phyloP scores from a whole-genome alignment of 441 rosid genomes.

The Syzygium syzygioides region DNA sequence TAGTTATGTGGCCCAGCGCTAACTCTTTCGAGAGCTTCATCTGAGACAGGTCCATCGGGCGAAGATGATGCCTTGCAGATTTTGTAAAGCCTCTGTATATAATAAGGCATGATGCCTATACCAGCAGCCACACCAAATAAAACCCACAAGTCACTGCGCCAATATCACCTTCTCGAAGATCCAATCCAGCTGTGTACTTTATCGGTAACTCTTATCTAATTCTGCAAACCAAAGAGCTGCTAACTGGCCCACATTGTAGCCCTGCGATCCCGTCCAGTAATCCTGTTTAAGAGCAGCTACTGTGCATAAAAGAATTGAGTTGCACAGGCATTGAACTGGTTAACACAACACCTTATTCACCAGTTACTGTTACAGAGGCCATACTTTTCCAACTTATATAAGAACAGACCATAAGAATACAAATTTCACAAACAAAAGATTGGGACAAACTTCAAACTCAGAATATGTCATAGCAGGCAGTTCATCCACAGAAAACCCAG shows the following conservation, averaged over 20 bases:
- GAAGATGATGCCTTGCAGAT: constrained; percentile 58
- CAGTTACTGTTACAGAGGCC: not conserved
- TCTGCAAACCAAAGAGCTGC: constrained; percentile 6
- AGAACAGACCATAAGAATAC: not conserved
- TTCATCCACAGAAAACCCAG: not conserved
- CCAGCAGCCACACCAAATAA: constrained; percentile 15
- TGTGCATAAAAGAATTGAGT: not conserved
- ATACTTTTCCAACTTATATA: not conserved
- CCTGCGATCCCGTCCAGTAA: constrained; percentile 13
- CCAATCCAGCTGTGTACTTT: constrained; percentile 4
- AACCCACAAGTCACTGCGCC: constrained; percentile 13
- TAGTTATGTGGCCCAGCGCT: constrained; percentile 45
- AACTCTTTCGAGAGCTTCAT: constrained; percentile 63
- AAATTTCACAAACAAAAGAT: not conserved
- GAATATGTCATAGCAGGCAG: not conserved
- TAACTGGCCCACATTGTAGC: constrained; percentile 24
- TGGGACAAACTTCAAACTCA: not conserved
- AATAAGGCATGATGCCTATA: constrained; percentile 49
- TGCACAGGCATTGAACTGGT: not conserved
- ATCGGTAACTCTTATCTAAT: constrained; percentile 14
- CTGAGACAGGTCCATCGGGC: constrained; percentile 52
- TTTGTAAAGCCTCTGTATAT: constrained; percentile 58
- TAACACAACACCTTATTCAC: not conserved
- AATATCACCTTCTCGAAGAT: constrained; percentile 17
- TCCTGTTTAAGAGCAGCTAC: constrained; percentile 9